Conservation (phyloP, 164 flowering plant genomes). For the Magnolia kwangsiensis region DNA sequence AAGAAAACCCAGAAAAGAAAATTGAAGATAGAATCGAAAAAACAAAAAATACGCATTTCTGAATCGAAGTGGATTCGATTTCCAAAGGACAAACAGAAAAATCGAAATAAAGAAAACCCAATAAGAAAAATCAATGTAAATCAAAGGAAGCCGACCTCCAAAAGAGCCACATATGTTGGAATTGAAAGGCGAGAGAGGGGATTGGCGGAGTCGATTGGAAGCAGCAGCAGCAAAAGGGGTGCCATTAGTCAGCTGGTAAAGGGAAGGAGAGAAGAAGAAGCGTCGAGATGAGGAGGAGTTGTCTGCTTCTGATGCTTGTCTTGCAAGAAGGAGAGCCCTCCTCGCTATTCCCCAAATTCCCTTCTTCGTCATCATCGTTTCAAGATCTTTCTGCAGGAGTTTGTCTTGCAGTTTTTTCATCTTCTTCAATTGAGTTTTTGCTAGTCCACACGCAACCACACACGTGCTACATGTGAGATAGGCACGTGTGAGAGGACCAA, state of each 20-base stretch:
- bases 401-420: no score
- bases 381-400: no score
- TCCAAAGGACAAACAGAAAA: not conserved
- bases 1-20: no score
- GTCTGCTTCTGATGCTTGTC: not conserved
- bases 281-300: not conserved
- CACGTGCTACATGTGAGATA: no score
- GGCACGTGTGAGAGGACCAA: no score
- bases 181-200: not conserved
- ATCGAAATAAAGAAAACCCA: not conserved
- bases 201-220: not conserved
- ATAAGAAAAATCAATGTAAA: not conserved
- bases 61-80: no score
- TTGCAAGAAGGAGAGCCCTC: not conserved
- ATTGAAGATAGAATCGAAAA: no score
- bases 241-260: not conserved
- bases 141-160: not conserved
- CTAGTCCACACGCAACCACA: no score
- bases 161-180: not conserved
- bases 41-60: no score
- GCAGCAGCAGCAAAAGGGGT: not conserved
- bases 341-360: not conserved
- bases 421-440: no score
- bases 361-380: not conserved
- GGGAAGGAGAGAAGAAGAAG: not conserved